Base-by-base conservation (phyloP, 768 basidiomycete genomes). In the Mycena pura region DNA sequence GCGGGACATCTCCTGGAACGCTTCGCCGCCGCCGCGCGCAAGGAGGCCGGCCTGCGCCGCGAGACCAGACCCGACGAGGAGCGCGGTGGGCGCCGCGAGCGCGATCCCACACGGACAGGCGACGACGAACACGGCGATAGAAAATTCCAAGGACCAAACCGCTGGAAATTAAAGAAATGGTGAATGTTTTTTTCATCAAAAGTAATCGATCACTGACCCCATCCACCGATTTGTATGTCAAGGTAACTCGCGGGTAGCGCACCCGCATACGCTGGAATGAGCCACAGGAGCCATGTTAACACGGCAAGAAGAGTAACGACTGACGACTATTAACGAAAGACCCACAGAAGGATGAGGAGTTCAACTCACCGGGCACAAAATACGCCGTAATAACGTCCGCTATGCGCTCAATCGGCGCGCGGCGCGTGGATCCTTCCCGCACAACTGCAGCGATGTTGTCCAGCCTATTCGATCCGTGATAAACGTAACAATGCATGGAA, bases 91-190 rank as follows among this genome's bases (percentile, higher is more conserved):
- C 3, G 92, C 92, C 3, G 93, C 93, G 9, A 95, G 82, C 27
- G 90, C 92, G 31, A 93, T 90, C 9, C 92, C 92, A 65, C 92
- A 95, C 3, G 93, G 93, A 71, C 93, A 95, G 5, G 93, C 91
- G 15, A 93, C 86, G 13, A 95, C 90, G 59, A 94, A 89, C 9
- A 90, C 90, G 3, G 92, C 84, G 32, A 94, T 90, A 3, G 91
- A 86, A 68, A 95, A 95, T 66, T 92, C 86, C 17, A 95, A 77
- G 1, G 92, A 88, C 89, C 89, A 90, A 3, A 89, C 78, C 40
- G 82, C 87, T 90, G 53, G 11, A 25, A 49, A 40, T 40, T 36
- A 39, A 40, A n/a, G n/a, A n/a, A n/a, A n/a, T n/a, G 47, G 25
- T 40, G 40, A 48, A 39, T 41, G 43, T 36, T 24, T 36, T 21